Base-by-base conservation (phyloP, 2,329 filamentous ascomycete genomes). In the Phialophora chinensis region DNA sequence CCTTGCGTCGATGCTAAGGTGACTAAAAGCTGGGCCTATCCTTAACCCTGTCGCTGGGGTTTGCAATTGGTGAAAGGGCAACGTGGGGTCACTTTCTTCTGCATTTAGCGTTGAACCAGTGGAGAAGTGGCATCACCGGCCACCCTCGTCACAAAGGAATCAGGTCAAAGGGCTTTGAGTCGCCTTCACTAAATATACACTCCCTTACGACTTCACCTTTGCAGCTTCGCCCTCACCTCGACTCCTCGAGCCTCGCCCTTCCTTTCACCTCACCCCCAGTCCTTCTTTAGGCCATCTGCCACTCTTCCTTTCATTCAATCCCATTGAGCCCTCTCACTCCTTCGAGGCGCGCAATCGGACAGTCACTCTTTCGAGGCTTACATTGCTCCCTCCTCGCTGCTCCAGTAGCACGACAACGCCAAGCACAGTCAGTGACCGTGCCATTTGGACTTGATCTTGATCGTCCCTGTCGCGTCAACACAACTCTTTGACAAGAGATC, bases 361-460 rank as follows among this genome's bases (percentile, higher is more conserved):
- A 68, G 61, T 62, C 66, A 27, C 53, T 69, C 66, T 54, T 69
- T 68, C 59, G 27, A 31, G 17, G 61, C 27, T 12, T 47, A 61
- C 12, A 52, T 44, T 44, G 17, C 38, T 44, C 47, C 27, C n/a
- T 29, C 49, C 10, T 35, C 57, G 14, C 31, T 47, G 57, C 57
- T 53, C 59, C 33, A 61, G 59, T 25, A 49, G 49, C 62, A 55
- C 60, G 49, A 62, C 49, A 42, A 35, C 29, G 27, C 11, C 53
- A 58, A 56, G 68, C 68, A 70, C 66, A 64, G 68, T 70, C 68
- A 57, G 68, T 65, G 68, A 68, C 68, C 58, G 68, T 68, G 68
- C 63, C 25, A 33, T 53, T 64, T 58, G 20, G 38, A 63, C 59
- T 50, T 38, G 47, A 50, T 58, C 59, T 50, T 49, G 47, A 50